Percentiles rank a stretch among this genome's conserved stretches.
These are phyloP conservation scores for Pyrenula aspistea DNA, from an alignment of 495 filamentous ascomycete species.

Conservation along the genomic window DNA sequence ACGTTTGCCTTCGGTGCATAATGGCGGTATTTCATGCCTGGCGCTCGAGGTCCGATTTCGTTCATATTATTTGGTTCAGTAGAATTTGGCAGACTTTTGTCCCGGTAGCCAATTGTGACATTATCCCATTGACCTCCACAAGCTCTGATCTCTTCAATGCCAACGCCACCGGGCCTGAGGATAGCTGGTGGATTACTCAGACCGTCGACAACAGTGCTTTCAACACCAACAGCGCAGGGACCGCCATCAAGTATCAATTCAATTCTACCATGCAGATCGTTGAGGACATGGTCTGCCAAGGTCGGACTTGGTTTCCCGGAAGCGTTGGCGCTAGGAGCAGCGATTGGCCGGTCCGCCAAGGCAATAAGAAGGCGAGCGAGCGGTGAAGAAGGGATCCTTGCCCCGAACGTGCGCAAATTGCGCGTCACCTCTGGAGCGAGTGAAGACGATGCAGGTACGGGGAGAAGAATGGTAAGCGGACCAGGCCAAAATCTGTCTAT, in stretches of 20 bases:
- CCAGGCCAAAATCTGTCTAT: slow-evolving; percentile 89
- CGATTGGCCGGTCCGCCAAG: slow-evolving; percentile 61
- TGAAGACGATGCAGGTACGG: slow-evolving; percentile 53
- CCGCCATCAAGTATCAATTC: slow-evolving; percentile 86
- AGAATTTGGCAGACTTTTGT: slow-evolving; percentile 23
- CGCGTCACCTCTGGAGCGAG: slow-evolving; percentile 85
- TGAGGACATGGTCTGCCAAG: slow-evolving; percentile 71
- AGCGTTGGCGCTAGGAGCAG: slow-evolving; percentile 92
- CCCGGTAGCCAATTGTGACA: slow-evolving; percentile 62
- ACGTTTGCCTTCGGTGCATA: slow-evolving; percentile 89
- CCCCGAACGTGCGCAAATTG: slow-evolving; percentile 71
- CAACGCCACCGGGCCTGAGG: slow-evolving; percentile 81
- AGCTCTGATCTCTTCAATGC: slow-evolving; percentile 62
- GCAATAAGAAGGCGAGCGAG: slow-evolving; percentile 82
- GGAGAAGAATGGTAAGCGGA: slow-evolving; percentile 82
- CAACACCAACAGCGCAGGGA: slow-evolving; percentile 73
- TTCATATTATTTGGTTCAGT: slow-evolving; percentile 12
- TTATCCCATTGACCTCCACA: slow-evolving; percentile 67
- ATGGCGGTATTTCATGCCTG: slow-evolving; percentile 98
- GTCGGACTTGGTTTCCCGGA: slow-evolving; percentile 88
- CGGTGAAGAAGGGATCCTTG: slow-evolving; percentile 71
- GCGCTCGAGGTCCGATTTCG: slow-evolving; percentile 55
- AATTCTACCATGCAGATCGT: slow-evolving; percentile 79
- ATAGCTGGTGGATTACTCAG: slow-evolving; percentile 68
- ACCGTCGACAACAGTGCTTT: slow-evolving; percentile 94